Conservation (phyloP, 371 early-diverging fungal species). For the Globomyces sp. region DNA sequence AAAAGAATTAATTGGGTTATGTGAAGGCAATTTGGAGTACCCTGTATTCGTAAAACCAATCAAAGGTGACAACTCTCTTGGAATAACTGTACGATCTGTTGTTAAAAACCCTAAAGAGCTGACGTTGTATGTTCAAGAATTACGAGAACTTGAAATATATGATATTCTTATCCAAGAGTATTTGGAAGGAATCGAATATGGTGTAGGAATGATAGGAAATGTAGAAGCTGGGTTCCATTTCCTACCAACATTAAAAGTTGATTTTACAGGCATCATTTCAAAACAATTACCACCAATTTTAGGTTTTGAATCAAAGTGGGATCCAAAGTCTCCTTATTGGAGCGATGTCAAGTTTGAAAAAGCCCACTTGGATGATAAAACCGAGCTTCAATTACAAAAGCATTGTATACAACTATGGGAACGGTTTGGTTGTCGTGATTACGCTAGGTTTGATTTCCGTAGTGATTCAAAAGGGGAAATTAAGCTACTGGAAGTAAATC, state of each 20-base stretch:
- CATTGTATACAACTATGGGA: constrained; percentile 47
- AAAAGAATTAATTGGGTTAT: constrained; percentile 26
- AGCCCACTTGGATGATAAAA: constrained; percentile 27
- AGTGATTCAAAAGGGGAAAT: constrained; percentile 35
- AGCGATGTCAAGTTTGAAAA: constrained; percentile 43
- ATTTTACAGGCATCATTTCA: constrained; percentile 44
- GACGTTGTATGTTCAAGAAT: constrained; percentile 39
- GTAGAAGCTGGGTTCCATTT: constrained; percentile 50
- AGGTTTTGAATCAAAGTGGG: constrained; percentile 58
- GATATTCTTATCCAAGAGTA: constrained; percentile 57
- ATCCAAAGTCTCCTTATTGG: constrained; percentile 55
- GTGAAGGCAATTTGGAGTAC: constrained; percentile 34
- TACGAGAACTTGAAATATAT: constrained; percentile 34
- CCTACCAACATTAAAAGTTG: constrained; percentile 54
- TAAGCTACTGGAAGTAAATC: constrained; percentile 57
- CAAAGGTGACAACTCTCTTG: constrained; percentile 57
- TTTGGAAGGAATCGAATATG: constrained; percentile 49
- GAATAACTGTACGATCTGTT: constrained; percentile 51
- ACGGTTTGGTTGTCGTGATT: constrained; percentile 55
- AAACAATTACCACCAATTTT: constrained; percentile 50
- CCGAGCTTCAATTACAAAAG: constrained; percentile 24
- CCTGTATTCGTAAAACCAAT: constrained; percentile 59
- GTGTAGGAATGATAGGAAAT: constrained; percentile 57
- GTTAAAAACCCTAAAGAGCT: constrained; percentile 39
- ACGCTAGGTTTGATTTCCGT: constrained; percentile 56